These are phyloP conservation scores for Cyphellophora attinorum DNA, from an alignment of 2,329 filamentous ascomycete species.

Conservation along the genomic window DNA sequence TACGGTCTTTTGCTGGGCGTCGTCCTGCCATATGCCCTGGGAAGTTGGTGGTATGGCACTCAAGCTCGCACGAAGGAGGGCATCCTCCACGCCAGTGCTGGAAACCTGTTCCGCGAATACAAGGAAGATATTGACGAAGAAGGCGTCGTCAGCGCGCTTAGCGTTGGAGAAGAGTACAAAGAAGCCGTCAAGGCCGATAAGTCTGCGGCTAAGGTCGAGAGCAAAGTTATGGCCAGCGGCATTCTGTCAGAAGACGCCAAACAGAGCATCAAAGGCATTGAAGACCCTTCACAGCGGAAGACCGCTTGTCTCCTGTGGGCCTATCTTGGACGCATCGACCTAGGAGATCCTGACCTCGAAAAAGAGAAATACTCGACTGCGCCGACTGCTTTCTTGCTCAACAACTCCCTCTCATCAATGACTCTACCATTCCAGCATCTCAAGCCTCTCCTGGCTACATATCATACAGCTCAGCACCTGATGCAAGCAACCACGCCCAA, in stretches of 20 bases:
- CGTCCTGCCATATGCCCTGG: constrained; percentile 82
- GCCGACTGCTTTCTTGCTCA: constrained; percentile 74
- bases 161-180: constrained; percentile 77
- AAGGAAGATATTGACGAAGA: constrained; percentile 73
- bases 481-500: constrained; percentile 82
- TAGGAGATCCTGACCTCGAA: constrained; percentile 68
- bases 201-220: constrained; percentile 74
- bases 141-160: constrained; percentile 70
- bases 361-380: constrained; percentile 77
- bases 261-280: constrained; percentile 66
- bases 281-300: constrained; percentile 73
- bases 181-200: constrained; percentile 65
- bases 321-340: constrained; percentile 79
- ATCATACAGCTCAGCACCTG: constrained; percentile 72
- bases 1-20: constrained; percentile 85
- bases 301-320: constrained; percentile 87
- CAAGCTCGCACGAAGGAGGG: constrained; percentile 89
- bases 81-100: constrained; percentile 84
- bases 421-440: constrained; percentile 80
- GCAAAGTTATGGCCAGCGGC: constrained; percentile 58
- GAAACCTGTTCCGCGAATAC: constrained; percentile 89
- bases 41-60: constrained; percentile 98
- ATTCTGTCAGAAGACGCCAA: constrained; percentile 66
- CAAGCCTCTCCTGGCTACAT: constrained; percentile 70
- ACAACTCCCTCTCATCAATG: constrained; percentile 78